These are phyloP conservation scores for Mortierella sp. DNA, from an alignment of 371 early-diverging fungal species.

Conservation along the genomic window DNA sequence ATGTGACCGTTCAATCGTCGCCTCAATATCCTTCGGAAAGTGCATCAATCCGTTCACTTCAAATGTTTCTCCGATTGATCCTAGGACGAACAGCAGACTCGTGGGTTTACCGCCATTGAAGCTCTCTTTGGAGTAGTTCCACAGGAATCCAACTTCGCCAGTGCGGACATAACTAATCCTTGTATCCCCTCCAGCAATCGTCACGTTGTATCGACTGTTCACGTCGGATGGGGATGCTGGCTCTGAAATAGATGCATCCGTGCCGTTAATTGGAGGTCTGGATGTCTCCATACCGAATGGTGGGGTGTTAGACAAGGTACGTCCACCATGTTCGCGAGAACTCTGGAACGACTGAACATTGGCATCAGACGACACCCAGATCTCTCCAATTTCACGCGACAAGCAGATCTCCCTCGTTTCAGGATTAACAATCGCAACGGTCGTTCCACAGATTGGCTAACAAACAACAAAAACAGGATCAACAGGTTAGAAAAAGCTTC, in stretches of 20 bases:
- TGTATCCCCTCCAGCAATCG: slow-evolving; percentile 72
- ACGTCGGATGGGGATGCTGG: slow-evolving; percentile 42
- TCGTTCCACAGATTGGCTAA: slow-evolving; percentile 65
- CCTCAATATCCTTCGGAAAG: slow-evolving; percentile 80
- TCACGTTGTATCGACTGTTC: slow-evolving; percentile 54
- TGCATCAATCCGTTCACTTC: slow-evolving; percentile 77
- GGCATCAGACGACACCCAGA: slow-evolving; percentile 85
- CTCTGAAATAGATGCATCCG: slow-evolving; percentile 13
- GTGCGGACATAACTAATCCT: slow-evolving; percentile 80
- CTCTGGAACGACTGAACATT: slow-evolving; percentile 63
- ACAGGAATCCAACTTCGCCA: slow-evolving; percentile 88
- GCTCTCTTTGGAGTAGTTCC: slow-evolving; percentile 60
- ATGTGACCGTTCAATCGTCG: slow-evolving; percentile 71
- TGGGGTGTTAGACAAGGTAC: slow-evolving; percentile 37
- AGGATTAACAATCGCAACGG: slow-evolving; percentile 88
- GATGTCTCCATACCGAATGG: slow-evolving; percentile 44
- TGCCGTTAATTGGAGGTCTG: neutral
- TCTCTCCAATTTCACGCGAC: slow-evolving; percentile 84
- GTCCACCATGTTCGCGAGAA: slow-evolving; percentile 39
- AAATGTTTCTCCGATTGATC: slow-evolving; percentile 76
- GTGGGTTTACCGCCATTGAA: slow-evolving; percentile 62
- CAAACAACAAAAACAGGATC: slow-evolving; percentile 1
- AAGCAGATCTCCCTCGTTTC: slow-evolving; percentile 71
- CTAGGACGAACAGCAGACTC: slow-evolving; percentile 79
- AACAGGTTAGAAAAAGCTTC: no score